Percentiles rank a stretch among this genome's conserved stretches.
Conservation (phyloP, 2,329 filamentous ascomycete genomes). For the Arthrobotrys megalospora region DNA sequence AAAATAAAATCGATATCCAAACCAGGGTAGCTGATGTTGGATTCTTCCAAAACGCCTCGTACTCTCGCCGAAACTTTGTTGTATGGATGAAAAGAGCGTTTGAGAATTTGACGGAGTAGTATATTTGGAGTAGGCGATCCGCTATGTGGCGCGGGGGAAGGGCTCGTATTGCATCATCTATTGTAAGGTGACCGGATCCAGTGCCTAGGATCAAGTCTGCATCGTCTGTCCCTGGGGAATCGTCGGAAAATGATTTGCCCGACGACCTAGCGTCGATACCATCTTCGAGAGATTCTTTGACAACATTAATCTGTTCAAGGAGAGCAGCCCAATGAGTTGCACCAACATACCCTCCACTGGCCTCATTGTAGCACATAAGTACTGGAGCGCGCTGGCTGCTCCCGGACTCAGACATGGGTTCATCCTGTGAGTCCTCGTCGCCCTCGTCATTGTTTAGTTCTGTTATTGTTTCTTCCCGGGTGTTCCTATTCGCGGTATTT, state of each 20-base stretch:
- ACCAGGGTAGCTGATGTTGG: slow-evolving; percentile 68
- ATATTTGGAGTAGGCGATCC: slow-evolving; percentile 67
- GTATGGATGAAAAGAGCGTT: slow-evolving; percentile 68
- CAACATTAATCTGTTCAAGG: slow-evolving; percentile 68
- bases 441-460: background rate
- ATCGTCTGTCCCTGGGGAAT: slow-evolving; percentile 64
- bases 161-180: slow-evolving; percentile 66
- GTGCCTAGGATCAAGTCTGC: slow-evolving; percentile 67
- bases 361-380: slow-evolving; percentile 50
- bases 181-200: slow-evolving; percentile 63
- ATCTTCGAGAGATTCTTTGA: slow-evolving; percentile 66
- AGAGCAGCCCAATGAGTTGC: slow-evolving; percentile 69
- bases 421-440: slow-evolving; percentile 46
- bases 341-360: slow-evolving; percentile 66
- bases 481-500: slow-evolving; percentile 65
- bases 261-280: slow-evolving; percentile 56
- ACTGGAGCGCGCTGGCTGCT: slow-evolving; percentile 57
- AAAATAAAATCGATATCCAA: slow-evolving; percentile 72
- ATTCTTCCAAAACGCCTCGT: slow-evolving; percentile 70
- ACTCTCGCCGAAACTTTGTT: slow-evolving; percentile 70
- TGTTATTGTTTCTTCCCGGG: slow-evolving; percentile 62
- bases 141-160: slow-evolving; percentile 67
- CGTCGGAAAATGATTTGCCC: slow-evolving; percentile 65
- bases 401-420: slow-evolving; percentile 43
- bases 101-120: slow-evolving; percentile 68